phyloP scores from a whole-genome alignment of 1,284 basidiomycete genomes.

The Kwoniella shivajii region DNA sequence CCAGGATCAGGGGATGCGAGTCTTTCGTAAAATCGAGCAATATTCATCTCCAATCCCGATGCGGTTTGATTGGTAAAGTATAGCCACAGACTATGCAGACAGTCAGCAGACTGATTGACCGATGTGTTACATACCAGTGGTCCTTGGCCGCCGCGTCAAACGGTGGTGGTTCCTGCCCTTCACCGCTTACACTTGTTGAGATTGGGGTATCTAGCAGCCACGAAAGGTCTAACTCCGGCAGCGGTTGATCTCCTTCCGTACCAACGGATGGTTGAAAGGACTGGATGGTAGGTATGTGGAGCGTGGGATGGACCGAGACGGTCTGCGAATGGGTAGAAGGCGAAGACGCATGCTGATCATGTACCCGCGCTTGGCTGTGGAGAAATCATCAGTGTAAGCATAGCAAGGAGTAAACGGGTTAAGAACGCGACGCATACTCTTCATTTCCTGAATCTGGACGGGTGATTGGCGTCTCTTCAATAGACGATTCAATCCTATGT shows the following conservation, averaged over 20 bases:
- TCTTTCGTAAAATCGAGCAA: slow-evolving; percentile 19
- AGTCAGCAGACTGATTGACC: background rate
- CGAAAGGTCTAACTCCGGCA: slow-evolving; percentile 14
- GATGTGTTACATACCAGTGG: slow-evolving; percentile 8
- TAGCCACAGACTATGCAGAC: slow-evolving; percentile 14
- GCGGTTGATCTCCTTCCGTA: background rate
- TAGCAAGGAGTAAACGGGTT: background rate
- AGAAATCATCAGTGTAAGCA: background rate
- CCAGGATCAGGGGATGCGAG: slow-evolving; percentile 1
- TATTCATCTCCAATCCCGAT: slow-evolving; percentile 18
- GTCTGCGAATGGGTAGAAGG: background rate
- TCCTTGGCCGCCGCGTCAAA: slow-evolving; percentile 2
- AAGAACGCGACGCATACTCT: background rate
- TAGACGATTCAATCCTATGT: background rate
- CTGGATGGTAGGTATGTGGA: background rate
- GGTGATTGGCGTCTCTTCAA: background rate
- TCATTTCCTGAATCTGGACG: background rate
- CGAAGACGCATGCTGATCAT: no score
- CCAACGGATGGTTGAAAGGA: slow-evolving; percentile 8
- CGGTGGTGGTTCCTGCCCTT: slow-evolving; percentile 1
- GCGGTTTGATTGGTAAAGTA: slow-evolving; percentile 15
- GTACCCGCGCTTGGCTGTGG: no score
- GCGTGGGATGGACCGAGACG: background rate
- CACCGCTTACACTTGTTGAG: background rate
- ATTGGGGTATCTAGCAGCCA: slow-evolving; percentile 1